Evolutionary conservation across 805 yeast genomes (phyloP).

Genomic region (Metschnikowia picachoensis): DNA sequence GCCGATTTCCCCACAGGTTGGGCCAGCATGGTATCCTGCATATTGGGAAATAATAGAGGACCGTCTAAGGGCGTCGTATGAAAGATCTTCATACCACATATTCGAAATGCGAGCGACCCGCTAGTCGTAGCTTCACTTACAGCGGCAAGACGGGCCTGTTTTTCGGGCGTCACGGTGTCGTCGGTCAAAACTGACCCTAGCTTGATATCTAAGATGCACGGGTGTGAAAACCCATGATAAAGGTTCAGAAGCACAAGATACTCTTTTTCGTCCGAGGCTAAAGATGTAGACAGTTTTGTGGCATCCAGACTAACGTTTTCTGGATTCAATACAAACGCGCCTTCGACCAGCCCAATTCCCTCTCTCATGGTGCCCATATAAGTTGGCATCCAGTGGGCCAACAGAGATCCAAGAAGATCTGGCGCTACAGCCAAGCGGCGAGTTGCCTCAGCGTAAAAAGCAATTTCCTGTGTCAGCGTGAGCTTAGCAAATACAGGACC

Average conservation of each 20-base stretch:
- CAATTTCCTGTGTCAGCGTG: constrained; percentile 58
- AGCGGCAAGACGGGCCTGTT: constrained; percentile 52
- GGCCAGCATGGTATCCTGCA: constrained; percentile 18
- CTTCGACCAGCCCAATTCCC: constrained; percentile 25
- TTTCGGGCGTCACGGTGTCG: constrained; percentile 44
- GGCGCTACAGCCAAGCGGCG: constrained; percentile 19
- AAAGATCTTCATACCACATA: constrained; percentile 82
- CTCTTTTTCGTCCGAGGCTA: neutral
- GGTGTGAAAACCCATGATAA: constrained; percentile 54
- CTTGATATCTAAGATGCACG: constrained; percentile 80
- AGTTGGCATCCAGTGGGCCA: constrained; percentile 58
- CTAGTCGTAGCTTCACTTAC: constrained; percentile 77
- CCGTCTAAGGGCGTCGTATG: constrained; percentile 6
- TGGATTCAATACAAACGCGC: constrained; percentile 8
- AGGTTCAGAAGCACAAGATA: constrained; percentile 72
- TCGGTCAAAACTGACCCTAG: constrained; percentile 74
- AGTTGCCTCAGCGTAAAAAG: constrained; percentile 55
- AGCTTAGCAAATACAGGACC: constrained; percentile 75
- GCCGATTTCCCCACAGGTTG: constrained; percentile 25
- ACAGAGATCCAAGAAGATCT: constrained; percentile 27
- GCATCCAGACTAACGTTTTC: neutral
- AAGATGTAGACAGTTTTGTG: neutral
- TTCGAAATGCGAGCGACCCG: constrained; percentile 68
- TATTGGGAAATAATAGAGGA: constrained; percentile 12
- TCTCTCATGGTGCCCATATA: constrained; percentile 57